These are phyloP conservation scores for Xylariaceae sp. DNA, from an alignment of 2,329 filamentous ascomycete species.

Conservation along the genomic window DNA sequence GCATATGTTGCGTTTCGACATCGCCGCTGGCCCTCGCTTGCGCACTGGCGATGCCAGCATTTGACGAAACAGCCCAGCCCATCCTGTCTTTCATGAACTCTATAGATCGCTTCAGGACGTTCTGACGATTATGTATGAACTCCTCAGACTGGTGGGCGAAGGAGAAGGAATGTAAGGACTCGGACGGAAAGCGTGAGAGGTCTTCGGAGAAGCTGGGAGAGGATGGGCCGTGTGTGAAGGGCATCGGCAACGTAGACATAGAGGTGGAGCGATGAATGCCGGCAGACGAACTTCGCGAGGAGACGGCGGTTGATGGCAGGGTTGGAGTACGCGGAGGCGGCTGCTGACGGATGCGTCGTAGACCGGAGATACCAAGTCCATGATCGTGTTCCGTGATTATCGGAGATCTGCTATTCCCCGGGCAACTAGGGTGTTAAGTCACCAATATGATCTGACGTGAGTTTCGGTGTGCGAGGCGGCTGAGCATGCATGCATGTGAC, in stretches of 20 bases:
- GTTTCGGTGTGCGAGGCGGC: conserved; percentile 17
- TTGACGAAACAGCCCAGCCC: conserved; percentile 72
- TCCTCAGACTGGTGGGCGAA: conserved; percentile 96
- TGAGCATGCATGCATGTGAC: conserved; percentile 25
- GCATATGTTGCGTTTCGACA: conserved; percentile 84
- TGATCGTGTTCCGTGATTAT: conserved; percentile 86
- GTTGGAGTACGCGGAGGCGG: conserved; percentile 68
- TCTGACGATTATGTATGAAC: conserved; percentile 86
- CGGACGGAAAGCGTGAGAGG: conserved; percentile 86
- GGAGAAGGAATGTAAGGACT: conserved; percentile 97
- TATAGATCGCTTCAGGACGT: conserved; percentile 87
- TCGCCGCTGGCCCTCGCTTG: conserved; percentile 84
- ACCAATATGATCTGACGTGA: conserved; percentile 22
- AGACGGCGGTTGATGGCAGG: conserved; percentile 64
- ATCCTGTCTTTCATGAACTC: conserved; percentile 96
- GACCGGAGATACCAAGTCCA: conserved; percentile 80
- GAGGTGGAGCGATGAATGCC: conserved; percentile 69
- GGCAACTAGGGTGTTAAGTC: conserved; percentile 31
- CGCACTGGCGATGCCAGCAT: conserved; percentile 76
- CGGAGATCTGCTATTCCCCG: conserved; percentile 63
- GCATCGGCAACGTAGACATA: conserved; percentile 64
- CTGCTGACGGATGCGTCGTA: conserved; percentile 92
- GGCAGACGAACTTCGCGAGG: conserved; percentile 63
- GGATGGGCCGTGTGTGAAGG: conserved; percentile 62
- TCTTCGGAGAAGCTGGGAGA: conserved; percentile 86